phyloP scores from a whole-genome alignment of 1,139 yeast genomes.

The Lodderomyces beijingensis region DNA sequence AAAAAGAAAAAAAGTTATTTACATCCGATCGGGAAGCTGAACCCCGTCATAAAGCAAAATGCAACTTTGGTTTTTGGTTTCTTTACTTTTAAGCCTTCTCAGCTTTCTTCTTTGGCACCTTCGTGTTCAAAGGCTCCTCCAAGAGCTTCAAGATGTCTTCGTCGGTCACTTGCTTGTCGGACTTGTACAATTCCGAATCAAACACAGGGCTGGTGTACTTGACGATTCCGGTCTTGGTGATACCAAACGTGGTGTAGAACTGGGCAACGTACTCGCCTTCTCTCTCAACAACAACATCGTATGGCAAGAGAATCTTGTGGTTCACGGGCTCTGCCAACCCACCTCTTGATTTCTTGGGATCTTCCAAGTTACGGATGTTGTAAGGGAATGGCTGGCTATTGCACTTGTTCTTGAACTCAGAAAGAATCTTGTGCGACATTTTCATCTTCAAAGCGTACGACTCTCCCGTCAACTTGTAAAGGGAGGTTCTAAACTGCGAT shows the following conservation, averaged over 20 bases:
- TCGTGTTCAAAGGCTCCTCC: constrained; percentile 43
- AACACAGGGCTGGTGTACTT: constrained; percentile 62
- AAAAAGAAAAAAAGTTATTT: too few species aligned
- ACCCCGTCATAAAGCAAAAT: neutral
- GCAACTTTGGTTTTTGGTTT: neutral
- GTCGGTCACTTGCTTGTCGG: constrained; percentile 43
- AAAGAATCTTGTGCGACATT: constrained; percentile 63
- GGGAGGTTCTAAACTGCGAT: constrained; percentile 60
- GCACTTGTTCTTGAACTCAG: constrained; percentile 60
- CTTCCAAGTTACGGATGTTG: constrained; percentile 62
- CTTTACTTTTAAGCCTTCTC: neutral
- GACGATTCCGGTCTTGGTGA: constrained; percentile 70
- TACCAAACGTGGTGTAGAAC: constrained; percentile 71
- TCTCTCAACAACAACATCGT: constrained; percentile 67
- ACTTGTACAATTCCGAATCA: constrained; percentile 43
- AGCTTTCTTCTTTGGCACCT: constrained; percentile 47
- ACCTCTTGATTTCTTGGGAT: constrained; percentile 69
- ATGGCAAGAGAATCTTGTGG: constrained; percentile 66
- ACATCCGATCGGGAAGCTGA: too few species aligned
- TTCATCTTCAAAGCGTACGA: constrained; percentile 69
- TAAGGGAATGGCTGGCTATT: constrained; percentile 66
- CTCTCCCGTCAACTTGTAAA: constrained; percentile 70
- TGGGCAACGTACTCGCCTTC: constrained; percentile 69
- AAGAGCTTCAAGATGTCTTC: constrained; percentile 40
- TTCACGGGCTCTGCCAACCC: constrained; percentile 72